Evolutionary conservation across 164 flowering plant species (phyloP), one percentile per base, ranked within the genome.

Genomic region (Paratinospora sagittata): DNA sequence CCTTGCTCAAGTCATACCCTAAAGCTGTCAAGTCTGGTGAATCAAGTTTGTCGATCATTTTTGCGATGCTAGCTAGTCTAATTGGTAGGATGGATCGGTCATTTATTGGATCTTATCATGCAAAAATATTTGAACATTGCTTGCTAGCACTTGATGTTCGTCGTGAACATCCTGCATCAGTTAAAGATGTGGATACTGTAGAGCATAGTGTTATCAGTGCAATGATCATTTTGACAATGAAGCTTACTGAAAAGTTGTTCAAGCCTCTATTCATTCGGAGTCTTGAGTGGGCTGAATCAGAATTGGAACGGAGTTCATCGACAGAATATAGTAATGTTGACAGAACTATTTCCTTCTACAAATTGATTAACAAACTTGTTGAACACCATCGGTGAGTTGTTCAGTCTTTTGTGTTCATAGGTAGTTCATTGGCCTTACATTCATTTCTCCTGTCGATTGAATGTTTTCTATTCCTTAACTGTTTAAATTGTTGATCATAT

Each of bases 141-240:
- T 81, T 95, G 79, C 49, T 74, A 66, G 96, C 94, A 8, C 97
- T 95, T 76, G 98, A 88, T 86, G 85, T 95, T 68, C 97, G 98
- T 14, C 82, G 84, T 63, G 87, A 85, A 70, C 82, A 72, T 60
- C 89, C 87, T 63, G 78, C 63, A 36, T 82, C 97, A 19, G 49
- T 95, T 43, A 73, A 73, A 67, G 78, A 84, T 41, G 75, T 94
- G 45, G 74, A 84, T 79, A 64, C 66, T 39, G 93, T 92, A 2
- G 98, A 94, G 79, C 72, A 79, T 37, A 77, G 79, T 74, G 86
- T 92, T 61, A 81, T 88, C 58, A 75, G 77, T 80, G 84, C 97
- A 33, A 74, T 88, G 74, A 78, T 87, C 74, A 66, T 77, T 34
- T 79, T 94, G 69, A 87, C 97, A 19, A 84, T 86, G 90, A 94